Evolutionary conservation across 2,329 filamentous ascomycete species (phyloP), one percentile per base, ranked within the genome.

Genomic region (Penicillium sp.): DNA sequence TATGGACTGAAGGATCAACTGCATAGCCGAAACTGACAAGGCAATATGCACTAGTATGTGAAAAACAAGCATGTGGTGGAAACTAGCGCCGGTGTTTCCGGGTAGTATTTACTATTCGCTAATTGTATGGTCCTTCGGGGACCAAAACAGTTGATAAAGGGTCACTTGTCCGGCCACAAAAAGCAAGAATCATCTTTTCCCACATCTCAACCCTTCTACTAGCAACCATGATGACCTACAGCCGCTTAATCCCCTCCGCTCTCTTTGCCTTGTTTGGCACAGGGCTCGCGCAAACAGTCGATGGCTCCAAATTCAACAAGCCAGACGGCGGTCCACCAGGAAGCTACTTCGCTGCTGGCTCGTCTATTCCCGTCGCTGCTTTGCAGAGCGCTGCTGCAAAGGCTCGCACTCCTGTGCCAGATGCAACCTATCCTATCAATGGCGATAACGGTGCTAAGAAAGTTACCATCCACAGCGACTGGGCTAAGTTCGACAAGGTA

Each of bases 381-480:
- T 38, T 70, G 23, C 54, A 67, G 29, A 59, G 54, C 13, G 66
- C 67, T 5, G 65, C 64, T 25, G 60, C 63, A 3, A 60, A 60
- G 37, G 61, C 64, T 9, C 67, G 48, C 15, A 54, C 32, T 3
- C 60, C 67, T n/a, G 66, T 67, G 0, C 54, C 58, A 4, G 47
- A 57, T 45, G 63, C 64, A 2, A 64, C 63, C 3, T 70, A 70
- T 39, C 63, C 62, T 7, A 52, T 68, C 25, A 68, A 59, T 27
- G 47, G 50, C 7, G 52, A 62, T 10, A 21, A 35, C 1, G 59
- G 58, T 12, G 52, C 65, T 15, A 46, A 56, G 4, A 61, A 56
- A 18, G 63, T 63, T 8, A 68, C 65, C 3, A 69, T 71, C 35
- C 59, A 70, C 23, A 60, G 52, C 21, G 68, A 71, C 40, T 71